phyloP scores from a whole-genome alignment of 208 protist genomes.

The Acanthamoeba castellanii region DNA sequence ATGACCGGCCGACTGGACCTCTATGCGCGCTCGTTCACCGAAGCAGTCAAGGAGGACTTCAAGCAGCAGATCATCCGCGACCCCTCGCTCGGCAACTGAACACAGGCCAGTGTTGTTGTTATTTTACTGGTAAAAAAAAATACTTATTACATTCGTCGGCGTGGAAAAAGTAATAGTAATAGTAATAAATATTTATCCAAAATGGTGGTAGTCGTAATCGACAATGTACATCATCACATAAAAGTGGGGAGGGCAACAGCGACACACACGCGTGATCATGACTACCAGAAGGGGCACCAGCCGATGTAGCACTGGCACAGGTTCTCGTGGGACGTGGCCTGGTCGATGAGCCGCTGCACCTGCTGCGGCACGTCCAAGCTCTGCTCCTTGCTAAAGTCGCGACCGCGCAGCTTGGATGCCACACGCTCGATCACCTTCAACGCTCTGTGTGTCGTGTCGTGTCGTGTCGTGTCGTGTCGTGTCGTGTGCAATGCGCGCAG shows the following conservation, averaged over 20 bases:
- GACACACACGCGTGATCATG: no score
- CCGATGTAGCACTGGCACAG: slow-evolving; percentile 99
- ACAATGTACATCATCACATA: no score
- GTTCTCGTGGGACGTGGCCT: slow-evolving; percentile 99
- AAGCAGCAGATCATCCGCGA: slow-evolving; percentile 88
- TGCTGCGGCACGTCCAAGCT: slow-evolving; percentile 84
- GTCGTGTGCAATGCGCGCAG: not conserved
- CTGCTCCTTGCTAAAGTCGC: slow-evolving; percentile 93
- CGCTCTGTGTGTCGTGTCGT: slow-evolving; percentile 90
- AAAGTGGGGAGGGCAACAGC: no score
- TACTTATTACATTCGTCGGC: no score
- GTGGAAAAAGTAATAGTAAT: no score
- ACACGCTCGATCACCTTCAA: slow-evolving; percentile 97
- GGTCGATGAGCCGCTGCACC: slow-evolving; percentile 95
- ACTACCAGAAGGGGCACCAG: slow-evolving; percentile 94
- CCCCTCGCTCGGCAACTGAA: slow-evolving; percentile 57
- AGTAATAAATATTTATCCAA: no score
- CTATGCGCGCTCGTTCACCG: slow-evolving; percentile 87
- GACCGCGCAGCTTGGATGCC: slow-evolving; percentile 98
- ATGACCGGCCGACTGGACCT: slow-evolving; percentile 81
- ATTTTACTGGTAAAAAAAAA: no score
- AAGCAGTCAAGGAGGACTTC: slow-evolving; percentile 80
- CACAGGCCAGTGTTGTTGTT: no score
- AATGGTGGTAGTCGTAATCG: no score
- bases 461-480: no score